These are phyloP conservation scores for Pyrenopolyporus hunteri DNA, from an alignment of 495 filamentous ascomycete genomes.

Conservation along the genomic window DNA sequence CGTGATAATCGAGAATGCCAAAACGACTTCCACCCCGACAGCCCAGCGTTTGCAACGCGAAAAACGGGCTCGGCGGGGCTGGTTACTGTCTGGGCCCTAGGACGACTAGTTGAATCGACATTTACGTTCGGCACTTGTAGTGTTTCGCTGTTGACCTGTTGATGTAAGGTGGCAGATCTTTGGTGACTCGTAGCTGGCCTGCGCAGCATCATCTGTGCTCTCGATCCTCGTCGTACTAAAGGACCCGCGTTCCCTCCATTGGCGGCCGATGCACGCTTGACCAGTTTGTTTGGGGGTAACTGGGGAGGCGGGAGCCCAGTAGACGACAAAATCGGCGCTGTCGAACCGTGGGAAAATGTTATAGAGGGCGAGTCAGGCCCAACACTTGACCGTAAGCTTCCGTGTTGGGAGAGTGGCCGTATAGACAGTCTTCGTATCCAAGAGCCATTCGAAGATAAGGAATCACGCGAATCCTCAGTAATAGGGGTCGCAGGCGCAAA, in stretches of 20 bases:
- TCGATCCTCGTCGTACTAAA: slow-evolving; percentile 51
- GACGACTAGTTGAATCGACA: slow-evolving; percentile 43
- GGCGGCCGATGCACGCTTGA: slow-evolving; percentile 77
- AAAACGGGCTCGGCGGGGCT: slow-evolving; percentile 17
- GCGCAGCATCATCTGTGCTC: slow-evolving; percentile 64
- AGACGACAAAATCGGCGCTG: slow-evolving; percentile 64
- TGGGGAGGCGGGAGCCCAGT: slow-evolving; percentile 50
- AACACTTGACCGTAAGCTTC: slow-evolving; percentile 68
- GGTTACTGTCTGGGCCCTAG: slow-evolving; percentile 33
- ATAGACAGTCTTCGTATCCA: slow-evolving; percentile 79
- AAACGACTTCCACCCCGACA: slow-evolving; percentile 53
- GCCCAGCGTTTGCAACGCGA: slow-evolving; percentile 14
- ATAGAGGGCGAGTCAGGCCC: slow-evolving; percentile 72
- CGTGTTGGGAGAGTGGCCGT: slow-evolving; percentile 72
- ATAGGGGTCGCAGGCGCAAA: slow-evolving; percentile 39
- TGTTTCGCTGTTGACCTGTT: slow-evolving; percentile 48
- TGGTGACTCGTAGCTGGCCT: slow-evolving; percentile 90
- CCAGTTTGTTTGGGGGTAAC: slow-evolving; percentile 78
- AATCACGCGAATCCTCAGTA: slow-evolving; percentile 51
- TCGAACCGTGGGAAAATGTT: slow-evolving; percentile 73
- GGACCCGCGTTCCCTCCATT: slow-evolving; percentile 53
- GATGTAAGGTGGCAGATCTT: slow-evolving; percentile 71
- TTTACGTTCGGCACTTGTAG: slow-evolving; percentile 41
- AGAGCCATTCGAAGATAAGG: slow-evolving; percentile 65
- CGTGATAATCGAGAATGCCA: slow-evolving; percentile 47